Evolutionary conservation across 306 rosid genomes (phyloP), one percentile per base, ranked within the genome.

Genomic region (Geum urbanum): DNA sequence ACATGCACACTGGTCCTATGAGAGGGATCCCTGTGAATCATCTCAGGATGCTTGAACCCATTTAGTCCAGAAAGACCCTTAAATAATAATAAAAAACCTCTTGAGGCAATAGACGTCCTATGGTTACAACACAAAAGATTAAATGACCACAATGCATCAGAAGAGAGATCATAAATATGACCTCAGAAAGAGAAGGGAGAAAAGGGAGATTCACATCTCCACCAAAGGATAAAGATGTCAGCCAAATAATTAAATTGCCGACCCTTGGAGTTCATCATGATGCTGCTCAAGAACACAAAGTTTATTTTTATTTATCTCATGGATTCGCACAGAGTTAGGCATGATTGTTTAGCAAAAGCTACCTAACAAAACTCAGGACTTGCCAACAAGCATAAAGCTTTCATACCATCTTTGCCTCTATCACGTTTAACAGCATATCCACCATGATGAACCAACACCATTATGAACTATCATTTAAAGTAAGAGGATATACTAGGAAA

Each of bases 341-440:
- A 8, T 69, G 37, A 16, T 24, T n/a, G 22, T 9, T 50, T 53
- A 40, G 61, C 76, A 45, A 24, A 49, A 49, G 37, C 6, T 53
- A 37, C 3, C 52, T 15, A 49, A 14, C 11, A 51, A 27, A 70
- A 70, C 72, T 54, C 54, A 35, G 60, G 75, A 44, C 46, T 69
- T 35, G 13, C 63, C 51, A 63, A 63, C 63, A 70, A 63, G 52
- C 7, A 1, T 9, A 2, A 40, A 7, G 52, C 37, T 9, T 9
- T 67, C 12, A 67, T 67, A 41, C 37, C 59, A 41, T 53, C 53
- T 8, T 41, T 32, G 37, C 14, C 12, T 14, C 43, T 3, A 18
- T 43, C 39, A 5, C 4, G 3, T 68, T 40, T 37, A 68, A 11
- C 50, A 12, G 12, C 49, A 22, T 7, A 10, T 15, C 63, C 1